Percentiles rank a stretch among this genome's conserved stretches.
These are phyloP conservation scores for Porodaedalea pini DNA, from an alignment of 1,284 basidiomycete species.

Conservation along the genomic window DNA sequence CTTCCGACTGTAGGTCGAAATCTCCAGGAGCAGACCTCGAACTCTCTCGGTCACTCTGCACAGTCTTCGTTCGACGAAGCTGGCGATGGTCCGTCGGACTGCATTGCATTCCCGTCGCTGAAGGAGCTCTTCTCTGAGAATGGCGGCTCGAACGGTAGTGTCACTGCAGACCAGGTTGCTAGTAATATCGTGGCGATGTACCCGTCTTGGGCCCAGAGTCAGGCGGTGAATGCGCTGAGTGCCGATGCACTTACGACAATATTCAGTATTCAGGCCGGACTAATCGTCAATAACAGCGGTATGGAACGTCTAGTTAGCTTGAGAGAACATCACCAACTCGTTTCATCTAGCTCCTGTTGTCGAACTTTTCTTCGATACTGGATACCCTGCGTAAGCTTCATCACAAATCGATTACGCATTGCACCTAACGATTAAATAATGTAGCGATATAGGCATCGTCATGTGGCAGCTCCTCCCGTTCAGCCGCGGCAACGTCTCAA, in stretches of 20 bases:
- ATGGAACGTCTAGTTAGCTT: too few species aligned
- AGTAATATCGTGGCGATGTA: slow-evolving; percentile 35
- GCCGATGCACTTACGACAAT: slow-evolving; percentile 40
- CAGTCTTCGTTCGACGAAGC: slow-evolving; percentile 30
- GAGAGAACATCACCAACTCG: too few species aligned
- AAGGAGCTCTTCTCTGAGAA: slow-evolving; percentile 41
- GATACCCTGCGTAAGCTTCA: slow-evolving; percentile 18
- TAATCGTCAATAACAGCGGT: slow-evolving; percentile 46
- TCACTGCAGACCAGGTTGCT: slow-evolving; percentile 21
- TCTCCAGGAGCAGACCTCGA: slow-evolving; percentile 47
- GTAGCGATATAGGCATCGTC: slow-evolving; percentile 42
- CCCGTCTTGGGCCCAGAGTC: slow-evolving; percentile 38
- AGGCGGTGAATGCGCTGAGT: slow-evolving; percentile 37
- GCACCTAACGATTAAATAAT: not conserved
- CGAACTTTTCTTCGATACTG: slow-evolving; percentile 32
- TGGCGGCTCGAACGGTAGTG: slow-evolving; percentile 24
- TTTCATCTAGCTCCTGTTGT: slow-evolving; percentile 41
- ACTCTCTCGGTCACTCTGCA: slow-evolving; percentile 35
- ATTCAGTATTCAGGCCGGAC: slow-evolving; percentile 39
- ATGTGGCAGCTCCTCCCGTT: slow-evolving; percentile 55
- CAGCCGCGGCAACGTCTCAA: slow-evolving; percentile 47
- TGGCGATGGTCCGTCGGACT: slow-evolving; percentile 40
- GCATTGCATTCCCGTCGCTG: slow-evolving; percentile 45
- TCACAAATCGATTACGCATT: not conserved
- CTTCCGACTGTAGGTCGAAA: slow-evolving; percentile 44